Evolutionary conservation across 108 stramenopile genomes (phyloP), one percentile per base, ranked within the genome.

Genomic region (Nitzschia putrida): DNA sequence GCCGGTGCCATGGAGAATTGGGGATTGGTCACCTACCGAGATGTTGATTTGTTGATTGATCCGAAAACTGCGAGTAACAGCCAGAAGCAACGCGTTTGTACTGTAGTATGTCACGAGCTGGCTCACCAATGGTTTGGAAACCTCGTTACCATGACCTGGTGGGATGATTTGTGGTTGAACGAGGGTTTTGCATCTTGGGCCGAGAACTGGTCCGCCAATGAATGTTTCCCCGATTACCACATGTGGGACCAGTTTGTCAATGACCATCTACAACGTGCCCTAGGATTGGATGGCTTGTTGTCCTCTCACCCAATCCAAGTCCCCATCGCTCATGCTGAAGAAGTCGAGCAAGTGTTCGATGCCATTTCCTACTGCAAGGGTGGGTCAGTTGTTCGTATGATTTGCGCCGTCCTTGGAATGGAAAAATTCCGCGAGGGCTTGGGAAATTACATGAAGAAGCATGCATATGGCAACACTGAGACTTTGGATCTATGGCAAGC

Each of bases 101-200:
- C 85, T 0, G 98, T 99, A 8, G 97, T 99, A n/a, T 91, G 88
- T 21, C 98, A 99, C 74, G 98, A 99, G 74, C 82, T 98, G 14
- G 98, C 97, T 0, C 98, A 99, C 84, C 91, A 92, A 68, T 98
- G 96, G 98, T 96, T 97, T 63, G 97, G 98, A 49, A 97, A 99
- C 67, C 81, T 98, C 11, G 97, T 99, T 8, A 99, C 98, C 61
- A 98, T 97, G 96, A 71, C 76, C 8, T 97, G 93, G 93, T 99
- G 98, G 98, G 92, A 94, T 72, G 96, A 96, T 76, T 80, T 99
- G 50, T 99, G 95, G 94, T 81, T 99, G 57, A 99, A 99, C 70
- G 98, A 99, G 71, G 97, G 97, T 8, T 99, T 98, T 68, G 98
- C 98, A 0, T 82, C 69, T 40, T 94, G 93, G 90, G 87, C 92